Percentiles rank a stretch among this genome's conserved stretches.
Evolutionary conservation across 768 basidiomycete genomes (phyloP).

Genomic region (Tricholoma flavovirens): DNA sequence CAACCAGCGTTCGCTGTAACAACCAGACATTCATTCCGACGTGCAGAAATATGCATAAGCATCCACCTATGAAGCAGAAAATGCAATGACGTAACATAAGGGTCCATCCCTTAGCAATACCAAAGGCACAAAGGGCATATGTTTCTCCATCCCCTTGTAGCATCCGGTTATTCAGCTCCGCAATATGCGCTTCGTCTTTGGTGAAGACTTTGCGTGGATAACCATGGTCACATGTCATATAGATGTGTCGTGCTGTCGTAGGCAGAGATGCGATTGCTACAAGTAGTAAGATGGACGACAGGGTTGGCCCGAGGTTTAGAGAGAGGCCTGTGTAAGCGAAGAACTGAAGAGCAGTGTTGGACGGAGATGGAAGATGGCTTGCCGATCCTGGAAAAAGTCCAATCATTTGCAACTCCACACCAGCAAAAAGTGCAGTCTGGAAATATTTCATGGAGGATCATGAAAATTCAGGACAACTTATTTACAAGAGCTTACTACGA

Average conservation of each 20-base stretch:
- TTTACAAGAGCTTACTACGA: conserved; percentile 8
- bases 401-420: conserved; percentile 15
- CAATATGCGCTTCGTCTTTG: conserved; percentile 1
- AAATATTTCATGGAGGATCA: not conserved
- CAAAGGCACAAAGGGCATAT: conserved; percentile 16
- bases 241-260: conserved; percentile 16
- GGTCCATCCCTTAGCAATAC: conserved; percentile 16
- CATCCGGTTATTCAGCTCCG: conserved; percentile 13
- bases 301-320: conserved; percentile 18
- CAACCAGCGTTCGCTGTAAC: conserved; percentile 9
- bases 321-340: conserved; percentile 17
- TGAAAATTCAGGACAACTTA: not conserved
- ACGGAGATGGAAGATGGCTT: not conserved
- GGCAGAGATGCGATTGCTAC: conserved; percentile 19
- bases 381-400: conserved; percentile 6
- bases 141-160: conserved; percentile 17
- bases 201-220: conserved; percentile 15
- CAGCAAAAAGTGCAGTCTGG: conserved; percentile 17
- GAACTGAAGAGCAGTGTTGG: conserved; percentile 12
- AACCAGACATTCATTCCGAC: conserved; percentile 12
- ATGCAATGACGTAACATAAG: conserved; percentile 16
- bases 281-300: conserved; percentile 19
- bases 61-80: conserved; percentile 13
- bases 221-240: conserved; percentile 14
- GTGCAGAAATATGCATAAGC: conserved; percentile 12